Base-by-base conservation (phyloP, 441 rosid genomes). In the Aleurites moluccanus region DNA sequence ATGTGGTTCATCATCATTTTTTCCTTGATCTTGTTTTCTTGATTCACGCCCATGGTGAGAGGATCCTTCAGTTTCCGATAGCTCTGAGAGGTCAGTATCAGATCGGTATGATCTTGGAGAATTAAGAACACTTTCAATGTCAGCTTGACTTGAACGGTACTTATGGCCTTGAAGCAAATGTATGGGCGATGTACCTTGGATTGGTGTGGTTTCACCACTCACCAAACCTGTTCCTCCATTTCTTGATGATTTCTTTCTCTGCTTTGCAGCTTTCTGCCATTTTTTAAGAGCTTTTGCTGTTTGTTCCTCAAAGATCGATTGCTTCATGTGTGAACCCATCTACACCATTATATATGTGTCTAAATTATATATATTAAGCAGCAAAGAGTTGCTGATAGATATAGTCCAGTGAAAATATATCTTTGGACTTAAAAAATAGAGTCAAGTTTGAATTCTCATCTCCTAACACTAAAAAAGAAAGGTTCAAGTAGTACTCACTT, bases 271-370 rank as follows among this genome's bases (percentile, higher is more conserved):
- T 35, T 69, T 83, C 23, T 80, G 89, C 92, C 92, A 90, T 70
- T 82, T 88, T 80, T 64, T 73, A 38, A 88, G 85, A 18, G 94
- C 94, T 69, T 79, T 90, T 0, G 88, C 80, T 16, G 90, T 90
- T 73, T 90, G 94, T 80, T 90, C 90, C 74, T 90, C 92, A 38
- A 90, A 90, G 35, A 90, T 88, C 15, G 88, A 68, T 61, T 74
- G 81, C 78, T 88, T 88, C 90, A 88, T 88, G 83, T 88, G 86
- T 53, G 94, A 88, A 14, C 94, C 92, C 94, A 88, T 90, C 94
- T 88, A 79, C 64, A 72, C 47, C 5, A 40, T 30, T 30, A 30
- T 30, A 30, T 30, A 30, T 30, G 33, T 30, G 33, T 30, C 2
- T 30, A 30, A 2, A 30, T 59, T 57, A 0, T 0, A 68, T 57